Evolutionary conservation across 148 eudicot genomes (phyloP).

Genomic region (Agrostemma githago): DNA sequence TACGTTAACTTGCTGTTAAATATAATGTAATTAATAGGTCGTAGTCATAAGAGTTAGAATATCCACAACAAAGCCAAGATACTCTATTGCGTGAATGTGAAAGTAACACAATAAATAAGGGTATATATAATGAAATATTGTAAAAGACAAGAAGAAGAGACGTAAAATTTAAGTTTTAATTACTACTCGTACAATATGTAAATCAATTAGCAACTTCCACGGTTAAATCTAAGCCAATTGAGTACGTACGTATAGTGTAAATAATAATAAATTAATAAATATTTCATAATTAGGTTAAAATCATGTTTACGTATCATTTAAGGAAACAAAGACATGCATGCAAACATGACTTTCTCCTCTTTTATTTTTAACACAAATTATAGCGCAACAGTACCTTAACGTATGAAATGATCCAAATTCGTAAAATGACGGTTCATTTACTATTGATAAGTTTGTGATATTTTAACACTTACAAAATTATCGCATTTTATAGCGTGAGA

Average conservation of each 20-base stretch:
- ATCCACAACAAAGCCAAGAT: neutral
- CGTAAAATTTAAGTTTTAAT: neutral
- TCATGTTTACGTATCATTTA: conserved; percentile 1
- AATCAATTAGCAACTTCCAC: neutral
- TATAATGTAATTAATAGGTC: too few relatives aligned
- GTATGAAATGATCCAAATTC: too few relatives aligned
- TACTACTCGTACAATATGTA: neutral
- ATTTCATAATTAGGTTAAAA: neutral
- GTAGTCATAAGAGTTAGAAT: neutral
- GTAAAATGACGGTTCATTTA: too few relatives aligned
- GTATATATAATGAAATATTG: neutral
- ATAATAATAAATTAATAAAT: neutral
- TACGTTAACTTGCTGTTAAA: too few relatives aligned
- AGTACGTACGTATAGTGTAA: neutral
- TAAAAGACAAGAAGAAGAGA: conserved; percentile 4
- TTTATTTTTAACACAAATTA: neutral
- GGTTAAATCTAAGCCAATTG: neutral
- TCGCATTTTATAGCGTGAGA: too few relatives aligned
- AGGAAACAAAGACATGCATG: conserved; percentile 6
- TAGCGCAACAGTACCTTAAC: too few relatives aligned
- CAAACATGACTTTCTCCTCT: neutral
- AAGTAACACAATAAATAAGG: neutral
- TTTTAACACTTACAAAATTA: too few relatives aligned
- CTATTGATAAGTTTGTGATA: too few relatives aligned
- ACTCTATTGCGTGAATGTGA: neutral